Evolutionary conservation across 2,329 filamentous ascomycete genomes (phyloP).

Genomic region (Pezicula carpinea): DNA sequence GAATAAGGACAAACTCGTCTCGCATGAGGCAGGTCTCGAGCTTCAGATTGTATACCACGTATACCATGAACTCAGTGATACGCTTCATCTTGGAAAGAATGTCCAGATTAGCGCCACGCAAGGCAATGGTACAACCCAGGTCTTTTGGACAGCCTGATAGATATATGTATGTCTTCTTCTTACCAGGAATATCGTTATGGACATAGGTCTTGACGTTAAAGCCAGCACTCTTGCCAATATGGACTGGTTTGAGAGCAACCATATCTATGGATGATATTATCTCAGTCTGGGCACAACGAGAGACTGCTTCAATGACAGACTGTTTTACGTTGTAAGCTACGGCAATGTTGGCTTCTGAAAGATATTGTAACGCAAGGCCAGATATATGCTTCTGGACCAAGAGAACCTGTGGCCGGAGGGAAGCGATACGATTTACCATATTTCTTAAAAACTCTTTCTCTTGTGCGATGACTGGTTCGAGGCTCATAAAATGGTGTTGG

Average conservation of each 20-base stretch:
- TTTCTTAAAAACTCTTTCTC: constrained; percentile 91
- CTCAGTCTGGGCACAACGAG: constrained; percentile 83
- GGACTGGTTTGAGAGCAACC: constrained; percentile 68
- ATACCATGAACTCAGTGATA: constrained; percentile 98
- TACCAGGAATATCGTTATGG: constrained; percentile 65
- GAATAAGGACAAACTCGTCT: constrained; percentile 85
- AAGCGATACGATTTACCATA: constrained; percentile 85
- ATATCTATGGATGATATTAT: constrained; percentile 96
- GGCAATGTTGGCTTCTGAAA: constrained; percentile 84
- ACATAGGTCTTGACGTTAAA: constrained; percentile 97
- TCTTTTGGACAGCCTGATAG: constrained; percentile 85
- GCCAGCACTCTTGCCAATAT: constrained; percentile 74
- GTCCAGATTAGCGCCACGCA: constrained; percentile 73
- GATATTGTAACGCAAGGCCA: constrained; percentile 80
- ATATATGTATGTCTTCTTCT: constrained; percentile 94
- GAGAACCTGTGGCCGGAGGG: constrained; percentile 77
- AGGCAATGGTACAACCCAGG: constrained; percentile 88
- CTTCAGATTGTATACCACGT: constrained; percentile 96
- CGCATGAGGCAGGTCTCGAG: constrained; percentile 91
- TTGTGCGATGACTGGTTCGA: constrained; percentile 94
- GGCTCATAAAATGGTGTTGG: constrained; percentile 92
- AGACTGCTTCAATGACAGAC: constrained; percentile 91
- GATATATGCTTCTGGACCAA: constrained; percentile 93
- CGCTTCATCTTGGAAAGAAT: constrained; percentile 77
- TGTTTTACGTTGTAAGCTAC: constrained; percentile 96